A percentile compares a stretch with the other conserved stretches of the same genome.
Conservation (phyloP, 257 asterid genomes). For the Fraxinus excelsior region DNA sequence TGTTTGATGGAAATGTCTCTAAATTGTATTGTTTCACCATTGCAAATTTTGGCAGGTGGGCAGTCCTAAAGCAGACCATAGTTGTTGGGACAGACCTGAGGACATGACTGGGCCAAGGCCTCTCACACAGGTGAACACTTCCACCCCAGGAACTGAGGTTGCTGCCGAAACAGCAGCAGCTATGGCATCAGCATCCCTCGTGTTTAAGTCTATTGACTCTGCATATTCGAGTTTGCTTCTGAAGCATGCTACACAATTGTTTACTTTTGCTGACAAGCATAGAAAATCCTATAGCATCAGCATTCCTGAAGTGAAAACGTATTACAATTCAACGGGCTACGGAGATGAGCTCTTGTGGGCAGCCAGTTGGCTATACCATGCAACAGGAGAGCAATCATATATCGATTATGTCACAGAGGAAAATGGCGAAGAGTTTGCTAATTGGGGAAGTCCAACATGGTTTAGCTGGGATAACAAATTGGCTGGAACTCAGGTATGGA, state of each 20-base stretch:
- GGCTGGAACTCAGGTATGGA: conserved; percentile 77
- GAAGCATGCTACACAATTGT: conserved; percentile 69
- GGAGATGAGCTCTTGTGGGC: conserved; percentile 99
- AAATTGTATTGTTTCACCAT: conserved; percentile 6
- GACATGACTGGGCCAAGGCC: conserved; percentile 64
- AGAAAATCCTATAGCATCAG: conserved; percentile 63
- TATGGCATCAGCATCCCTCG: conserved; percentile 80
- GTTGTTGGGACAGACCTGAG: conserved; percentile 88
- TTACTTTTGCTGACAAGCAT: conserved; percentile 66
- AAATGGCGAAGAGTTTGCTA: conserved; percentile 52
- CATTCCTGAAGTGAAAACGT: conserved; percentile 62
- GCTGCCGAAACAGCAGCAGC: conserved; percentile 96
- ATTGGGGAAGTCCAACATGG: conserved; percentile 84
- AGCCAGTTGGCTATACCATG: conserved; percentile 89
- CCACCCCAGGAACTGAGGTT: conserved; percentile 77
- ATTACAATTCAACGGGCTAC: conserved; percentile 80
- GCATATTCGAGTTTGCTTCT: conserved; percentile 61
- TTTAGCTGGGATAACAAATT: conserved; percentile 95
- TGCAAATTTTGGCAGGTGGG: conserved; percentile 61
- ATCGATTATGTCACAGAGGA: conserved; percentile 62
- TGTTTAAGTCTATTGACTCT: conserved; percentile 50
- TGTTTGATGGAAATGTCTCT: neutral
- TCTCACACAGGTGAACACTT: conserved; percentile 56
- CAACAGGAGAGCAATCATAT: conserved; percentile 62
- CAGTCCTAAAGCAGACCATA: conserved; percentile 58